Conservation (phyloP, 352 stramenopile species). For the Pilasporangium apinafurcum region DNA sequence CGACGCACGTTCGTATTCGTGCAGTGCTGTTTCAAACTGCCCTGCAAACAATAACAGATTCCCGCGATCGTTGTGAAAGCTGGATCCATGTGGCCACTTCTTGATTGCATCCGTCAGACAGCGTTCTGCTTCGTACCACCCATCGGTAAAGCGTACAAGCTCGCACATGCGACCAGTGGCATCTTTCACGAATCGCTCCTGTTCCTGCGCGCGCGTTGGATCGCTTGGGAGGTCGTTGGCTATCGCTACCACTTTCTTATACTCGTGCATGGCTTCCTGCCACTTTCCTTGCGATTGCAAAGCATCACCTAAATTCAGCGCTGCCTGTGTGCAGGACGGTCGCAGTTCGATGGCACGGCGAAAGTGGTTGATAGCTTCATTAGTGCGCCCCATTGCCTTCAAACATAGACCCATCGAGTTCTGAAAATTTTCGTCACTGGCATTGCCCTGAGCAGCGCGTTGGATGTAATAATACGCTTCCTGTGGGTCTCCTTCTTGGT, state of each 20-base stretch:
- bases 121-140: constrained; percentile 33
- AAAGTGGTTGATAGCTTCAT: constrained; percentile 47
- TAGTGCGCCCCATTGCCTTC: constrained; percentile 18
- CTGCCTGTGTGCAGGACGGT: constrained; percentile 30
- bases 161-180: constrained; percentile 38
- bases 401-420: constrained; percentile 51
- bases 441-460: constrained; percentile 32
- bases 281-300: constrained; percentile 40
- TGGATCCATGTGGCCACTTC: constrained; percentile 41
- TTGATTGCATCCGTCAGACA: constrained; percentile 43
- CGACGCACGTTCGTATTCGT: constrained; percentile 44
- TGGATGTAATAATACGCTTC: constrained; percentile 28
- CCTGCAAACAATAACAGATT: constrained; percentile 41
- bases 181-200: constrained; percentile 25
- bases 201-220: constrained; percentile 1
- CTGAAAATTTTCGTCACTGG: constrained; percentile 40
- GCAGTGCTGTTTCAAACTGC: constrained; percentile 47
- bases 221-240: constrained; percentile 6
- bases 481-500: constrained; percentile 25
- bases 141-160: constrained; percentile 39
- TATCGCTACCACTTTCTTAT: constrained; percentile 30
- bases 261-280: constrained; percentile 49
- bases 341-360: constrained; percentile 39
- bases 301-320: constrained; percentile 44
- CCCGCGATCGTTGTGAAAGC: constrained; percentile 55